Percentiles rank a stretch among this genome's conserved stretches.
phyloP scores from a whole-genome alignment of 2,329 filamentous ascomycete genomes.

The Alternaria gaisen region DNA sequence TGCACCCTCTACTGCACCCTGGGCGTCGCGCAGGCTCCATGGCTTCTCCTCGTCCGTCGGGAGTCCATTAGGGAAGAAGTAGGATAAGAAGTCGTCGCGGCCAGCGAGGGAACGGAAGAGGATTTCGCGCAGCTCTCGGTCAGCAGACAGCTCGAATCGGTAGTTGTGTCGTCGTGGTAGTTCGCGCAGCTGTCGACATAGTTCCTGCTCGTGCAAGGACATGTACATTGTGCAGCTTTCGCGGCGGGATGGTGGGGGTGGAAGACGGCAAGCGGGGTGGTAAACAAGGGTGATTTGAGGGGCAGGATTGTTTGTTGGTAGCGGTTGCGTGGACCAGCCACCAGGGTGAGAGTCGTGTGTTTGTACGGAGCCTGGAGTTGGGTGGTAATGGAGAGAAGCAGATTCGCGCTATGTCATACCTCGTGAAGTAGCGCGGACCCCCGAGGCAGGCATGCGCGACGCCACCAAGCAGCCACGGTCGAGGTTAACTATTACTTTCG shows the following conservation, averaged over 20 bases:
- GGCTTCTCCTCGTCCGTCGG: constrained; percentile 62
- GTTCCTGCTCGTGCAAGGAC: constrained; percentile 73
- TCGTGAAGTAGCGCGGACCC: constrained; percentile 14
- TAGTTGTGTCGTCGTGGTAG: constrained; percentile 77
- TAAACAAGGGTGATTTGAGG: not conserved
- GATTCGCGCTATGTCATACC: constrained; percentile 27
- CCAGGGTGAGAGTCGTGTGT: constrained; percentile 9
- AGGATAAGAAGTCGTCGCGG: constrained; percentile 75
- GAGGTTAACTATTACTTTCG: not conserved
- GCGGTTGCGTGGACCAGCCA: constrained; percentile 31
- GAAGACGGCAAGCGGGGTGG: not conserved
- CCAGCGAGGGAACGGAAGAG: constrained; percentile 90
- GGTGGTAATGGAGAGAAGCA: constrained; percentile 19
- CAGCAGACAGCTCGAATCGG: constrained; percentile 77
- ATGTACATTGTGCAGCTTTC: constrained; percentile 53
- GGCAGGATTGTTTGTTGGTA: not conserved
- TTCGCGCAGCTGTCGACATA: constrained; percentile 82
- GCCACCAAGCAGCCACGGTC: constrained; percentile 3
- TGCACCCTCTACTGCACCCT: constrained; percentile 90
- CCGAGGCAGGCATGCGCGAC: constrained; percentile 19
- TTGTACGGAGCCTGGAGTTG: constrained; percentile 1
- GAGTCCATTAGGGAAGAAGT: constrained; percentile 83
- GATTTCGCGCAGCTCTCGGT: constrained; percentile 74
- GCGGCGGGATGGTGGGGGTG: constrained; percentile 24
- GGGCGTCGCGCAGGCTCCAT: constrained; percentile 84